These are phyloP conservation scores for Zygosaccharomyces bisporus DNA, from an alignment of 805 yeast genomes.

Conservation along the genomic window DNA sequence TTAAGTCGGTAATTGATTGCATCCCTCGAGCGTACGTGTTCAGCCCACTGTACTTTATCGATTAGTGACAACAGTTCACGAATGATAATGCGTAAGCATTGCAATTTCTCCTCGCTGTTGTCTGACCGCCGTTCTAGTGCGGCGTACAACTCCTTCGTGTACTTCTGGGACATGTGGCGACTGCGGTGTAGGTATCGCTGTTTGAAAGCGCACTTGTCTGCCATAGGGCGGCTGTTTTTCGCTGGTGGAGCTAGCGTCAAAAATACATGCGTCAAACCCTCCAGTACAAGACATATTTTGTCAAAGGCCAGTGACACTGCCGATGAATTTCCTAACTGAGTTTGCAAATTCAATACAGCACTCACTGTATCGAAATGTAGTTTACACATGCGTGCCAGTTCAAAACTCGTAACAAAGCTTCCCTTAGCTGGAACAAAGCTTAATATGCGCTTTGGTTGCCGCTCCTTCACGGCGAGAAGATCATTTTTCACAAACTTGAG, in stretches of 20 bases:
- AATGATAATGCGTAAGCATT: conserved; percentile 9
- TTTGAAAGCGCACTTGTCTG: conserved; percentile 8
- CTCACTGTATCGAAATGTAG: conserved; percentile 13
- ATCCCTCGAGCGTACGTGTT: conserved; percentile 7
- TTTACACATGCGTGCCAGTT: conserved; percentile 6
- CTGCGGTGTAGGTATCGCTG: conserved; percentile 10
- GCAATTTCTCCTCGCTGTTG: neutral
- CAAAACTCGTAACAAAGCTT: conserved; percentile 1
- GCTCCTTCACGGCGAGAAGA: conserved; percentile 9
- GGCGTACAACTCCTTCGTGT: conserved; percentile 10
- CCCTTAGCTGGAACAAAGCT: conserved; percentile 4
- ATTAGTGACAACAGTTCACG: conserved; percentile 8
- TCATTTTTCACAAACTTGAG: conserved; percentile 10
- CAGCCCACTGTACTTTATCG: conserved; percentile 10
- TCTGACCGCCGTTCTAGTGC: conserved; percentile 4
- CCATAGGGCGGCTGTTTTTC: neutral
- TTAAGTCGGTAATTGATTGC: conserved; percentile 8
- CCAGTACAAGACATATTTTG: conserved; percentile 11
- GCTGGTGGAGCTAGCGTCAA: conserved; percentile 7
- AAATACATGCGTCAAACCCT: conserved; percentile 12
- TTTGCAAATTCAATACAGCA: conserved; percentile 10
- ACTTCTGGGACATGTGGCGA: conserved; percentile 10
- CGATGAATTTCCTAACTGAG: conserved; percentile 1
- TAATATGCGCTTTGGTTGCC: conserved; percentile 9
- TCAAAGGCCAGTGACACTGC: neutral